These are phyloP conservation scores for Pyricularia pennisetigena DNA, from an alignment of 2,329 filamentous ascomycete species.

Conservation along the genomic window DNA sequence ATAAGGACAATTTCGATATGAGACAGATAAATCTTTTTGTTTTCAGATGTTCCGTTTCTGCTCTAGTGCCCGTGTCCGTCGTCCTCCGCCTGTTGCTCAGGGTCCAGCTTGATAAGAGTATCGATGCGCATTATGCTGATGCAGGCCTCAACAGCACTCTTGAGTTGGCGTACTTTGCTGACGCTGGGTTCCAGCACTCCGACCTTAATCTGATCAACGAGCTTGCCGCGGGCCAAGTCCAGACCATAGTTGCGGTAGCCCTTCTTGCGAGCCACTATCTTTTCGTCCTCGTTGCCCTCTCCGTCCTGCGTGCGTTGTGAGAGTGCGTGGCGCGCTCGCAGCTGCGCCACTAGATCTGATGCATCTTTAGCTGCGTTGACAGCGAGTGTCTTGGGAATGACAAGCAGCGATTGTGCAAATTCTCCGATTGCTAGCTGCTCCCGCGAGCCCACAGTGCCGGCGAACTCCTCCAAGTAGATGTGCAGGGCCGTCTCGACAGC, in stretches of 20 bases:
- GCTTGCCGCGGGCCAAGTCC: constrained; percentile 79
- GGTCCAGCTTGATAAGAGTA: constrained; percentile 96
- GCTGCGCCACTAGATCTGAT: constrained; percentile 88
- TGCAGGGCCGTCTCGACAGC: constrained; percentile 98
- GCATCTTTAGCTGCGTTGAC: constrained; percentile 96
- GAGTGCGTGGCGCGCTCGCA: constrained; percentile 86
- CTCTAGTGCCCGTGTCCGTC: constrained; percentile 77
- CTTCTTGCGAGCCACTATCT: constrained; percentile 85
- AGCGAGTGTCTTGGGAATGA: constrained; percentile 92
- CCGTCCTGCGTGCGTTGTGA: constrained; percentile 86
- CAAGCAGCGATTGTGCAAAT: constrained; percentile 87
- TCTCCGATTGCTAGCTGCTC: constrained; percentile 97
- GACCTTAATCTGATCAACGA: constrained; percentile 87
- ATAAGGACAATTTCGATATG: not conserved
- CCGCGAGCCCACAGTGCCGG: constrained; percentile 89
- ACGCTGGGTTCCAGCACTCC: constrained; percentile 95
- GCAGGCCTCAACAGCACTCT: constrained; percentile 96
- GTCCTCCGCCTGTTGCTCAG: constrained; percentile 68
- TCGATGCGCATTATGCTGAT: constrained; percentile 99
- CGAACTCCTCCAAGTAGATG: constrained; percentile 98
- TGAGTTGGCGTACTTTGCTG: constrained; percentile 96
- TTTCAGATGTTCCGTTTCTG: not conserved
- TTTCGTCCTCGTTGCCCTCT: constrained; percentile 78
- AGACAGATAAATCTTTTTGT: not conserved
- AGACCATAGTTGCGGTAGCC: constrained; percentile 98